Evolutionary conservation across 208 protist genomes (phyloP).

Genomic region (Leishmania arabica): DNA sequence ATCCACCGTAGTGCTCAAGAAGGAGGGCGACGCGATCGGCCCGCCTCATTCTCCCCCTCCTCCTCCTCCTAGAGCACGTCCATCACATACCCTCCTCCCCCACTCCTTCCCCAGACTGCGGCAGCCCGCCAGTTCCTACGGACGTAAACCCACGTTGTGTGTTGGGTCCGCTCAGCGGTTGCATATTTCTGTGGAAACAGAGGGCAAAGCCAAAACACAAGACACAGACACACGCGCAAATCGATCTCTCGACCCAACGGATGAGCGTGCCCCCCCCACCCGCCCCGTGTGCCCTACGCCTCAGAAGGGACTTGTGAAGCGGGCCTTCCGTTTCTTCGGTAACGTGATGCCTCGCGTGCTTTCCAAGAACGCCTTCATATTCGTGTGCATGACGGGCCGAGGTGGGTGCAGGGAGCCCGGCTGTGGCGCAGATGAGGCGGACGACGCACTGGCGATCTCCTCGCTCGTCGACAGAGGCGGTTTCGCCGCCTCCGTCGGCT

Average conservation of each 20-base stretch:
- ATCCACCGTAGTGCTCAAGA: background rate
- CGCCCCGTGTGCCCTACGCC: background rate
- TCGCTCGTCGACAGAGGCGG: background rate
- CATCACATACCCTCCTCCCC: background rate
- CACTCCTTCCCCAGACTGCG: background rate
- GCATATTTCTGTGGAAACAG: background rate
- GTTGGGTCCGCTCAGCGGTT: background rate
- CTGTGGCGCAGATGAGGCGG: constrained; percentile 4
- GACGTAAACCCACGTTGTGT: too few species aligned
- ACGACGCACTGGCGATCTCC: background rate
- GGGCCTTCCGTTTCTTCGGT: constrained; percentile 30
- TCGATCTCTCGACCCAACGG: background rate
- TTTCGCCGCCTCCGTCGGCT: constrained; percentile 3
- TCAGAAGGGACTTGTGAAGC: constrained; percentile 3
- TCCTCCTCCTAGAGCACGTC: background rate
- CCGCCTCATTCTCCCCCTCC: too few species aligned
- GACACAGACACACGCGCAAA: background rate
- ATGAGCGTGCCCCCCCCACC: background rate
- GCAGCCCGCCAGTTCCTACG: too few species aligned
- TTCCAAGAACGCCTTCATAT: constrained; percentile 57
- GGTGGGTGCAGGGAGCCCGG: constrained; percentile 20
- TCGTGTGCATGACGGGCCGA: constrained; percentile 54
- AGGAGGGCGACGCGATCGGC: too few species aligned
- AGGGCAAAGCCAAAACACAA: background rate
- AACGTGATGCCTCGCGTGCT: constrained; percentile 43